Conservation (phyloP, 768 basidiomycete species). For the Collybia sordida region DNA sequence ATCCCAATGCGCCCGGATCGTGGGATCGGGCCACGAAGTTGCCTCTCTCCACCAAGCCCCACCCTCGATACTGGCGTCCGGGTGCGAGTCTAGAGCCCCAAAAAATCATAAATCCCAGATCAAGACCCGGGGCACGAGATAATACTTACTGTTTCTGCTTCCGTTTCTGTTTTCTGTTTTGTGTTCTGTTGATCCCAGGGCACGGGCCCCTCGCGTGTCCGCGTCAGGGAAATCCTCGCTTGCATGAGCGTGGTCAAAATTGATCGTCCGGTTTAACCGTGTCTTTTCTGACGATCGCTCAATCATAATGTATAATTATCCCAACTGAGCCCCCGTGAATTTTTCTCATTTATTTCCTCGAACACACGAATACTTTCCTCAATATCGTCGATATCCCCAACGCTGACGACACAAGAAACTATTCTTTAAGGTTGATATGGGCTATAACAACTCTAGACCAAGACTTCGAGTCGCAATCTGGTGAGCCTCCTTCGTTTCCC, state of each 20-base stretch:
- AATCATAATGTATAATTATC: conserved; percentile 44
- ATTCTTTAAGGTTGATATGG: conserved; percentile 20
- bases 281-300: conserved; percentile 28
- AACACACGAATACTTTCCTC: conserved; percentile 11
- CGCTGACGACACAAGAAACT: too few relatives aligned
- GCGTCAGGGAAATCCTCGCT: conserved; percentile 38
- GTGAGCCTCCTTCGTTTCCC: conserved; percentile 24
- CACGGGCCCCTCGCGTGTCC: conserved; percentile 39
- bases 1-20: conserved; percentile 36
- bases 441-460: conserved; percentile 23
- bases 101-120: too few relatives aligned
- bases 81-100: too few relatives aligned
- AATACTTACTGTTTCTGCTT: too few relatives aligned
- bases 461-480: conserved; percentile 56
- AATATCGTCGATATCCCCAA: conserved; percentile 7
- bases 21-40: conserved; percentile 34
- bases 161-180: too few relatives aligned
- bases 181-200: conserved; percentile 15
- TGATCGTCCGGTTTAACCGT: conserved; percentile 47
- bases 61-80: too few relatives aligned
- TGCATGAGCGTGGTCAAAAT: conserved; percentile 33
- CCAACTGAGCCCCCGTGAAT: conserved; percentile 22
- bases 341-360: conserved; percentile 7
- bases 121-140: too few relatives aligned
- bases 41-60: too few relatives aligned